Evolutionary conservation across 768 basidiomycete species (phyloP).

Genomic region (Trametes punicea): DNA sequence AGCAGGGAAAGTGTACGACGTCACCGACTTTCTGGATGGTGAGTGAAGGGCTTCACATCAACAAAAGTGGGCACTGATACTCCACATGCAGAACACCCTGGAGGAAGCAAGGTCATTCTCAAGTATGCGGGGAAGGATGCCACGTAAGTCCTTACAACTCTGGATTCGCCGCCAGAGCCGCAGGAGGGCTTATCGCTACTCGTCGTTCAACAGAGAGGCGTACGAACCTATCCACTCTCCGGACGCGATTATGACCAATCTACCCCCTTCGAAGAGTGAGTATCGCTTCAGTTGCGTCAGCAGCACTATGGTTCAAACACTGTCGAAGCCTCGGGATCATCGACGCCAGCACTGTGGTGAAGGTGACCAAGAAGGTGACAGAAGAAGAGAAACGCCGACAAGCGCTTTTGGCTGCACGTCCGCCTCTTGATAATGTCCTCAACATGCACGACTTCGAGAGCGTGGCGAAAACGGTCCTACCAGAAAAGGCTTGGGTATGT

Average conservation of each 20-base stretch:
- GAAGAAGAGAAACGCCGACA: constrained; percentile 70
- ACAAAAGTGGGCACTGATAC: background rate
- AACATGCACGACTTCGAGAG: constrained; percentile 96
- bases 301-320: background rate
- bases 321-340: constrained; percentile 59
- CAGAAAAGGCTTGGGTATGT: constrained; percentile 76
- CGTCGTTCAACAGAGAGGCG: constrained; percentile 42
- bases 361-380: constrained; percentile 56
- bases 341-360: constrained; percentile 63
- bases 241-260: constrained; percentile 72
- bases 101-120: constrained; percentile 42
- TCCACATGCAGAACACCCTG: constrained; percentile 17
- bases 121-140: constrained; percentile 57
- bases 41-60: background rate
- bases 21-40: constrained; percentile 37
- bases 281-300: background rate
- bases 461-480: constrained; percentile 80
- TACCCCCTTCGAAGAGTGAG: constrained; percentile 71
- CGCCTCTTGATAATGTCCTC: constrained; percentile 74
- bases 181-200: background rate
- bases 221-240: constrained; percentile 92
- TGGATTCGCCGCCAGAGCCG: background rate
- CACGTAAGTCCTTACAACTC: constrained; percentile 27
- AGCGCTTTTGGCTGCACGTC: constrained; percentile 57
- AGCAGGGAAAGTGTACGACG: constrained; percentile 39